Evolutionary conservation across 768 basidiomycete species (phyloP), one percentile per base, ranked within the genome.

Genomic region (Terana coerulea): DNA sequence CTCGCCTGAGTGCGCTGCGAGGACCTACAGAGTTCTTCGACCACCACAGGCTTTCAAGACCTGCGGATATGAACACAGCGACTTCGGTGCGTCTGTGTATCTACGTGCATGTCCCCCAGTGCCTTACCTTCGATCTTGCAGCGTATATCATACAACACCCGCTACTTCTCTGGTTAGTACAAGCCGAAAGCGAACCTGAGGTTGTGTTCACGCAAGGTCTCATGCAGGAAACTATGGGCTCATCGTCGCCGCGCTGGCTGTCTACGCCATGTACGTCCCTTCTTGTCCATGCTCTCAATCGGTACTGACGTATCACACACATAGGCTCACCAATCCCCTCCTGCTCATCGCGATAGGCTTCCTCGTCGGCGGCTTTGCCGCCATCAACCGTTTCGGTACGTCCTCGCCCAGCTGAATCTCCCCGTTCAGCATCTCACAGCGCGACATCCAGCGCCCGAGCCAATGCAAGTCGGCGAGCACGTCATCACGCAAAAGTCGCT

Each of bases 111-210:
- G 33, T 5, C 34, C 2, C 12, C 17, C n/a, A n/a, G 19, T 28
- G 42, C 22, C 49, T 44, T 44, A 42, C 21, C 17, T 33, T 26
- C 50, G 17, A 21, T 12, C 43, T 21, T 47, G 37, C 63, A 93
- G 91, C 83, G 92, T 53, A 90, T 95, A 79, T 90, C 91, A 21
- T 93, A 95, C 75, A 95, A 95, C 73, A 93, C 92, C 34, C 84
- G 88, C 43, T 91, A 90, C 65, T 91, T 90, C 70, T 91, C 88
- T 51, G 86, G 84, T 85, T 54, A 49, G 65, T 53, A 15, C 0
- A 11, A 14, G 24, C 8, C n/a, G 24, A n/a, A 44, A 28, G 5
- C 2, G 30, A 47, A 7, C 49, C 34, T 52, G 17, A 3, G 15
- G 31, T 28, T 29, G 53, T 51, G 48, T 47, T 34, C 33, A 15